Evolutionary conservation across 73 alveolate genomes (phyloP), one percentile per base, ranked within the genome.

Genomic region (Tetrahymena borealis): DNA sequence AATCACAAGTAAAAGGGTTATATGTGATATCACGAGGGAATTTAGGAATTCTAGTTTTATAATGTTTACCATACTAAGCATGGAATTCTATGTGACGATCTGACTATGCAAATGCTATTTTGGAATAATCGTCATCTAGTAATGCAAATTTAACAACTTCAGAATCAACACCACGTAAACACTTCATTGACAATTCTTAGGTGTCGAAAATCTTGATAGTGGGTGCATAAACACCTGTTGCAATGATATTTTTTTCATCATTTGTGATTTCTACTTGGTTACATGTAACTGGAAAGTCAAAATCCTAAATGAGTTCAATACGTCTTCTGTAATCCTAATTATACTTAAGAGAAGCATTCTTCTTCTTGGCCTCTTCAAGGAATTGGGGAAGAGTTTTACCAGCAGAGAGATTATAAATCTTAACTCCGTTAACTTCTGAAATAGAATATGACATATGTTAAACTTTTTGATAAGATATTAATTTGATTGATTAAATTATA

Each of bases 1-100:
- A 94, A 91, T 96, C 97, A 78, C 98, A 96, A 94, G 92, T 95
- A 78, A 95, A 95, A 31, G 96, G 96, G 40, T 96, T 97, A 79
- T 96, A 96, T 93, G 94, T 95, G 33, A 96, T 94, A 78, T 96
- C 98, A 91, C 96, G 95, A 90, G 97, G 97, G 79, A 95, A 95
- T 95, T 96, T 96, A 28, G 98, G 98, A 36, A 96, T 95, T 94
- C 98, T 96, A n/a, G 95, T 91, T 95, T 96, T 96, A 91, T 94
- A 96, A 95, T 96, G 98, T 28, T 96, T 95, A 36, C 98, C 98
- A 95, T 96, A 96, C 94, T 96, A 95, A 12, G 98, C 98, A 96
- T 96, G 98, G 36, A 96, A 96, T 94, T 96, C 98, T 7, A 96
- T 95, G 91, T 96, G 95, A 90, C 98, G 91, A 91, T 96, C 98